Conservation (phyloP, 2,329 filamentous ascomycete species). For the Ophiostoma tasmaniense region DNA sequence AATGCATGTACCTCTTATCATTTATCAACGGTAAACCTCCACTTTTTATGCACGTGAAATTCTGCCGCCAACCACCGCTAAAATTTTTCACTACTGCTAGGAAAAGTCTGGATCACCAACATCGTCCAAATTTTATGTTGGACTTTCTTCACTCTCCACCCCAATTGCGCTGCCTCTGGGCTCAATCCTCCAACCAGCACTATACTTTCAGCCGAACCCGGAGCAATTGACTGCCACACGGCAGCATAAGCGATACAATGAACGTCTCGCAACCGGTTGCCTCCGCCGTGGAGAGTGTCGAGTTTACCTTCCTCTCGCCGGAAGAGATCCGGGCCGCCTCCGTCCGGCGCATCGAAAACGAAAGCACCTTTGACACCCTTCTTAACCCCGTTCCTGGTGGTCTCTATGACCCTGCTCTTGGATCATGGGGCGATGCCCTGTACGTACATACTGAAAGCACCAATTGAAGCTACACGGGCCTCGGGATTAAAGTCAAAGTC, state of each 20-base stretch:
- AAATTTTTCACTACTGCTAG: slow-evolving; percentile 18
- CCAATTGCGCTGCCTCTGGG: neutral
- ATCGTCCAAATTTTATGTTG: slow-evolving; percentile 7
- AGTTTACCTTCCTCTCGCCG: slow-evolving; percentile 77
- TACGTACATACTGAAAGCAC: slow-evolving; percentile 37
- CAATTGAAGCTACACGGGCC: neutral
- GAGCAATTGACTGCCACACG: slow-evolving; percentile 2
- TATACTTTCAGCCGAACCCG: neutral
- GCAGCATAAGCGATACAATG: slow-evolving; percentile 34
- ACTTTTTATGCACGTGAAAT: slow-evolving; percentile 17
- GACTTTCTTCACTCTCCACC: neutral
- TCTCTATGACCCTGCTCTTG: slow-evolving; percentile 84
- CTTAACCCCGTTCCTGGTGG: slow-evolving; percentile 84
- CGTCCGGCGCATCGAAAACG: slow-evolving; percentile 88
- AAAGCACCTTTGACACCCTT: slow-evolving; percentile 86
- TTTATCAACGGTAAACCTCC: neutral
- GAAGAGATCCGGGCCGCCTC: slow-evolving; percentile 82
- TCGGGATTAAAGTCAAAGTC: neutral
- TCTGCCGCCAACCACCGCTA: slow-evolving; percentile 24
- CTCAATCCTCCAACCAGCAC: slow-evolving; percentile 1
- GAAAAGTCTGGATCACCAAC: slow-evolving; percentile 3
- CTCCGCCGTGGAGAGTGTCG: slow-evolving; percentile 75
- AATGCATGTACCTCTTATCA: neutral
- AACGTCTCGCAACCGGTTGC: slow-evolving; percentile 73
- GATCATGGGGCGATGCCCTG: slow-evolving; percentile 79